phyloP scores from a whole-genome alignment of 2,329 filamentous ascomycete species.

The Lizonia empirigonia region DNA sequence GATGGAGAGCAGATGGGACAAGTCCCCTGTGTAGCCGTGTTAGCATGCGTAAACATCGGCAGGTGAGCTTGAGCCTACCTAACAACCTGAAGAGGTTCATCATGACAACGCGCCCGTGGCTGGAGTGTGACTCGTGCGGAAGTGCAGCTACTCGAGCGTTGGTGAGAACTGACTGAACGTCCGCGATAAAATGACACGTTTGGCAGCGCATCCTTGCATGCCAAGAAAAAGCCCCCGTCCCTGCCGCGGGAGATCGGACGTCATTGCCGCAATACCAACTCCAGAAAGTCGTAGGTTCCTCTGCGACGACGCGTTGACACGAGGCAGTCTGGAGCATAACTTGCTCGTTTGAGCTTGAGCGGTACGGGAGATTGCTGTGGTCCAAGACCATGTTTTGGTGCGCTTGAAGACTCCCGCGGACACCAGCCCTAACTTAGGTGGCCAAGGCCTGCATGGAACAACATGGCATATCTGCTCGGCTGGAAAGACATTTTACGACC shows the following conservation, averaged over 20 bases:
- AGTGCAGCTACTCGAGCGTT: slow-evolving; percentile 22
- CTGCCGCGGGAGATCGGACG: slow-evolving; percentile 27
- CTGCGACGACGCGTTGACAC: no score
- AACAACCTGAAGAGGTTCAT: slow-evolving; percentile 75
- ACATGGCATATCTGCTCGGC: slow-evolving; percentile 34
- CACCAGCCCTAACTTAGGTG: not conserved
- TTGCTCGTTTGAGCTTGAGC: no score
- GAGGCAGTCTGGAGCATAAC: no score
- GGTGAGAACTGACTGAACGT: slow-evolving; percentile 14
- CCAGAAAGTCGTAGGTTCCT: not conserved
- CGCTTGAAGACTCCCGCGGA: not conserved
- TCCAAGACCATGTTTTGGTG: not conserved
- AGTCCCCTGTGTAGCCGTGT: slow-evolving; percentile 68
- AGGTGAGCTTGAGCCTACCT: slow-evolving; percentile 54
- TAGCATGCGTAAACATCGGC: slow-evolving; percentile 28
- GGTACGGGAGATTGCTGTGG: not conserved
- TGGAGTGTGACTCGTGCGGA: slow-evolving; percentile 23
- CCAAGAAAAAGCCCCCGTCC: slow-evolving; percentile 27
- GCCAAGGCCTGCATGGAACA: not conserved
- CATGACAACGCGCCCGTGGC: slow-evolving; percentile 40
- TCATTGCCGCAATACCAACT: slow-evolving; percentile 19
- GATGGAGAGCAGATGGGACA: slow-evolving; percentile 94
- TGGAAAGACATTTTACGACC: slow-evolving; percentile 50
- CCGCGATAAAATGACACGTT: slow-evolving; percentile 47
- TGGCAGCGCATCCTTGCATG: slow-evolving; percentile 42